Evolutionary conservation across 768 basidiomycete species (phyloP), one percentile per base, ranked within the genome.

Genomic region (Clathrus columnatus): DNA sequence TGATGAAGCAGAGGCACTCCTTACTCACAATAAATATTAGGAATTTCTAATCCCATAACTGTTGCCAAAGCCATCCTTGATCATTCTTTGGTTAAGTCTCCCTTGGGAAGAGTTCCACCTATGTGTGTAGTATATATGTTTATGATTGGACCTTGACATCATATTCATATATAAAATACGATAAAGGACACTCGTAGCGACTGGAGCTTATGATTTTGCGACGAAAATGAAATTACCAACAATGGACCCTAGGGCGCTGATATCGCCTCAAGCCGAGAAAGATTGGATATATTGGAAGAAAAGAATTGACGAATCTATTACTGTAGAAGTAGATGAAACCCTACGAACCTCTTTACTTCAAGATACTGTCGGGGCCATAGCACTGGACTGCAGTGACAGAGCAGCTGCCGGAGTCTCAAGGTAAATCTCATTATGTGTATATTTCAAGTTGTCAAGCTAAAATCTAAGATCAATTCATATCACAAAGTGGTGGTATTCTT

Each of bases 311-410:
- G 20, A 43, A 2, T 58, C 43, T 17, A 26, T 8, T 21, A 18
- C 28, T 5, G 48, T 17, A 24, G 48, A 16, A 18, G 7, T 47
- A 14, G 26, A 45, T 30, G 20, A 48, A 47, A 27, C 46, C 5
- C 5, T 26, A 21, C 11, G 23, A 24, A 27, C 48, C 20, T 20
- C 56, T 3, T 8, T 52, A 21, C 72, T 81, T 52, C 85, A 89
- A 63, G 89, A 91, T 64, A 91, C 89, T 0, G 89, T 91, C 5
- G 89, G 89, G 16, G 87, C 87, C n/a, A 73, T 88, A 30, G 81
- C 73, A 14, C 80, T 76, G 67, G 73, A 77, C 59, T 61, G 63
- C 1, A 57, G 62, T 26, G 20, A 67, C 65, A 53, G 59, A 62
- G 51, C 68, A 61, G 36, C 71, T 64, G 43, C 61, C 65, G 49